A percentile compares a stretch with the other conserved stretches of the same genome.
These are phyloP conservation scores for Lactarius psammicola DNA, from an alignment of 768 basidiomycete genomes.

Conservation along the genomic window DNA sequence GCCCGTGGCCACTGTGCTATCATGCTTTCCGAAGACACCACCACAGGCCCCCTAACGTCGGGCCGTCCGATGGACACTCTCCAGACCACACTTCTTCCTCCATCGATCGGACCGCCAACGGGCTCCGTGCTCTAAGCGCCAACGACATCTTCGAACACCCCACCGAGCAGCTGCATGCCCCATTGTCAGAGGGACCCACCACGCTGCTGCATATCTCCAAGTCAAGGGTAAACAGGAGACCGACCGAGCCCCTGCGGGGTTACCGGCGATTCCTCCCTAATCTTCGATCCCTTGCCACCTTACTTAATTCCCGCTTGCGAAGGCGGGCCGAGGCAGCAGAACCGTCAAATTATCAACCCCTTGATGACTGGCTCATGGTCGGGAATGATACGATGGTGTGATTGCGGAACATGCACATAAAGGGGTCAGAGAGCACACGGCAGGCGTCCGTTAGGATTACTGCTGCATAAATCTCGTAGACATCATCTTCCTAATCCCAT, in stretches of 20 bases:
- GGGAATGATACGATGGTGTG: background rate
- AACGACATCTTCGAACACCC: background rate
- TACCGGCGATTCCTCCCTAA: background rate
- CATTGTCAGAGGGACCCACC: background rate
- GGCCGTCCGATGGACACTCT: too few species aligned
- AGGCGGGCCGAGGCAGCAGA: background rate
- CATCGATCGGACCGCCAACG: too few species aligned
- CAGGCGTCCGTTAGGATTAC: too few species aligned
- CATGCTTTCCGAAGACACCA: background rate
- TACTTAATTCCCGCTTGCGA: background rate
- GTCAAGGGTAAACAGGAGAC: background rate
- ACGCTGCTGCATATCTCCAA: background rate
- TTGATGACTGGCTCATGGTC: background rate
- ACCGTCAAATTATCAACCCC: background rate
- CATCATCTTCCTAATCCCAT: background rate
- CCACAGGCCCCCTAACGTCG: background rate
- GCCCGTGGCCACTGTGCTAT: background rate
- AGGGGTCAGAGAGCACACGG: background rate
- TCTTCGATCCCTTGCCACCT: background rate
- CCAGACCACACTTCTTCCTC: too few species aligned
- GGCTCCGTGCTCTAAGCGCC: too few species aligned
- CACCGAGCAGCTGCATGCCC: rapidly evolving
- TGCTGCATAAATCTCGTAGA: background rate
- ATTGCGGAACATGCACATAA: background rate
- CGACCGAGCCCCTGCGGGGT: background rate